Evolutionary conservation across 75 land plant species (phyloP), one percentile per base, ranked within the genome.

Genomic region (Pinus tabuliformis): DNA sequence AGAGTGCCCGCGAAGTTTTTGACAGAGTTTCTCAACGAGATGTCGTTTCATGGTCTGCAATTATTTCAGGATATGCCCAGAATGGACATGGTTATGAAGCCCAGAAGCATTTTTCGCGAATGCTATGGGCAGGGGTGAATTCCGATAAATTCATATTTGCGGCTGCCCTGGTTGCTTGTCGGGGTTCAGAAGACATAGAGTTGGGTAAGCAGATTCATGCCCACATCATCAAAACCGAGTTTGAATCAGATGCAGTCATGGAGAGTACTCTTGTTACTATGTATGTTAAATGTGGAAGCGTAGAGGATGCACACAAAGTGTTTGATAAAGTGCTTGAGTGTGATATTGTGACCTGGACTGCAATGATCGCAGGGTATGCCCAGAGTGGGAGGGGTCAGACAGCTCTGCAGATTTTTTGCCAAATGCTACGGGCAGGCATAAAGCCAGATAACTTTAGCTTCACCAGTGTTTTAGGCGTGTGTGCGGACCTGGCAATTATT

Each of bases 51-150:
- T 91, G 93, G 91, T 89, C 89, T 73, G 85, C 85, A 54, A 66
- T 93, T 81, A 89, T 93, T 18, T 81, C 89, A 15, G 86, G 94
- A 64, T 93, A 89, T 75, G 88, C 83, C 37, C 94, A 89, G 73
- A 89, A 89, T 76, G 93, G 91, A 4, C 86, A 82, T 42, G 87
- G 61, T 1, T 75, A 80, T 61, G 84, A 93, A 62, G 90, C 96
- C 20, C 86, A 91, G 76, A 74, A 73, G 39, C 74, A 89, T 57
- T 80, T 90, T 56, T 75, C 84, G 17, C 59, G 42, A 24, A 95
- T 95, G 98, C 81, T 83, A 76, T 79, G 59, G 8, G 86, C 75
- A 42, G 87, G 88, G 22, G 75, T 85, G 52, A 75, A 63, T 71
- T 87, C 88, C 26, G 91, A 91, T 80, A 77, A 79, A 33, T 81